Base-by-base conservation (phyloP, 2,329 filamentous ascomycete species). In the Xylariomycetidae sp. region DNA sequence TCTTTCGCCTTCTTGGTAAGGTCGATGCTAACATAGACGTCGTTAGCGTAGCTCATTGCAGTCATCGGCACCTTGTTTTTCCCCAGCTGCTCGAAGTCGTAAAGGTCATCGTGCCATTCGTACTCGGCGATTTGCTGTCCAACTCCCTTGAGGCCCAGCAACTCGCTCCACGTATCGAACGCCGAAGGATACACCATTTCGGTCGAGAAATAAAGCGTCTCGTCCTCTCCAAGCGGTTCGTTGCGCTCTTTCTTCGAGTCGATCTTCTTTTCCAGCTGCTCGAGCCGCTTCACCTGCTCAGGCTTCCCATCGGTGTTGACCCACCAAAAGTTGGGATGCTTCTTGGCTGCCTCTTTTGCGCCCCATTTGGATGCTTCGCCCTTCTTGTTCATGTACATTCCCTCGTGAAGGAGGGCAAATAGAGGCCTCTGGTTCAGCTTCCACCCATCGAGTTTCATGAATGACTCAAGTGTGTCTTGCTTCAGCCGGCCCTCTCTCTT, bases 181-280 rank as follows among this genome's bases (percentile, higher is more conserved):
- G 46, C 38, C 34, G 39, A 46, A 4, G 15, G 42, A 31, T 42
- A 47, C 19, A 50, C 34, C 32, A 48, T 46, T 39, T 52, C 49
- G 25, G 39, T 48, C 1, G 40, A 40, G 22, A 50, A 31, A 40
- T 46, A 45, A 15, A 48, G 29, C 13, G 10, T 34, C 19, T 32
- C 18, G 12, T 34, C 18, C 9, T 16, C 25, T n/a, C n/a, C n/a
- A n/a, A n/a, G n/a, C n/a, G n/a, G n/a, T n/a, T n/a, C n/a, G n/a
- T n/a, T n/a, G n/a, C n/a, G n/a, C 32, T 25, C 8, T 18, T 24
- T 25, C 12, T 5, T 4, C 31, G 2, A 4, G 8, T 13, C 8
- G 6, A 3, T 15, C 6, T 31, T 13, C 6, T 28, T n/a, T 15
- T 16, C 3, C 13, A 31, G 31, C 8, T 10, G 14, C 20, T 23